Evolutionary conservation across 768 basidiomycete species (phyloP), one percentile per base, ranked within the genome.

Genomic region (Rubroboletus pulcherrimus): DNA sequence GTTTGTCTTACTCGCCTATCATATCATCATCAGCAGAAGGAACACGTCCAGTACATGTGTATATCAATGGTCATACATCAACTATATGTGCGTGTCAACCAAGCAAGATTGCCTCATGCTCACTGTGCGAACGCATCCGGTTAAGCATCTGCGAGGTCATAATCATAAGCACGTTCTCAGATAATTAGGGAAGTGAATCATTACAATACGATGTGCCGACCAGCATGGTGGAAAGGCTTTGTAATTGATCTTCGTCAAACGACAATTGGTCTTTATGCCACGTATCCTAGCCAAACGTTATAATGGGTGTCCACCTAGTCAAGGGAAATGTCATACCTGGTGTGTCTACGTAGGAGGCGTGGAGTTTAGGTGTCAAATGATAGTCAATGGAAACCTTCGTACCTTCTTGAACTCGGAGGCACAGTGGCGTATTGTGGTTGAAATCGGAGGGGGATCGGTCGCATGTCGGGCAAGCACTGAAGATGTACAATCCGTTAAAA

Each of bases 171-270:
- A 45, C 43, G 21, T 41, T 50, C 24, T 46, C 51, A 48, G 8
- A 37, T n/a, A 41, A 31, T 30, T n/a, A 33, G 14, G 54, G 58
- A 45, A 14, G 8, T 49, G 48, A 51, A 42, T 49, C 75, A 85
- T 75, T 66, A 89, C 89, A 91, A 67, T 92, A 92, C 15, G 89
- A 93, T 46, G 91, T 95, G 42, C 93, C 93, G 30, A 91, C 89
- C 37, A 95, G 77, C 84, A 94, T 93, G 38, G 87, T 86, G 26
- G 91, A 90, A 61, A 96, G 80, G 62, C 84, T 88, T 68, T 91
- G 87, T 47, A 94, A 71, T 65, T 94, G 93, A 65, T 95, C 93
- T 71, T 96, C 93, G 64, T 91, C 84, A 69, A 96, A 95, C 50
- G 81, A 78, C 49, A 82, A 78, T 66, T 93, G 90, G 71, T 96